Evolutionary conservation across 345 rosid species (phyloP).

Genomic region (Isatis tinctoria): DNA sequence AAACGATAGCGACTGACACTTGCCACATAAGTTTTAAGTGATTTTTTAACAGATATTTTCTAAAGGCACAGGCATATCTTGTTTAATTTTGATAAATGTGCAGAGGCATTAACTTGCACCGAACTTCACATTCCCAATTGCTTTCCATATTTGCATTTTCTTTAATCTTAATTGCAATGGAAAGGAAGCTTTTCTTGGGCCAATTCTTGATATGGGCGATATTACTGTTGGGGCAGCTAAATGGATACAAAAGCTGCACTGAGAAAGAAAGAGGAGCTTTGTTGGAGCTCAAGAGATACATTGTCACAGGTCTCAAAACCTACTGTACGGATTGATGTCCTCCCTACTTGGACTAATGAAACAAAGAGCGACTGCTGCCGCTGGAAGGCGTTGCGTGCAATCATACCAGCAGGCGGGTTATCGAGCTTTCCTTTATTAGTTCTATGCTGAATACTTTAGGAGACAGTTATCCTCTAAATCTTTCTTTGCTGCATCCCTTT

Average conservation of each 20-base stretch:
- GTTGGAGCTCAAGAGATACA: not conserved
- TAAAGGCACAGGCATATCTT: too few relatives aligned
- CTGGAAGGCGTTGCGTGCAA: not conserved
- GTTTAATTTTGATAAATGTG: too few relatives aligned
- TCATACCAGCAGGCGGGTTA: not conserved
- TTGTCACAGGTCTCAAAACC: too few relatives aligned
- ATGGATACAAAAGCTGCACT: not conserved
- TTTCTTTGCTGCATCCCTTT: conserved; percentile 4
- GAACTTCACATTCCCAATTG: not conserved
- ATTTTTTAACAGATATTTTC: too few relatives aligned
- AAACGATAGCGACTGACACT: too few relatives aligned
- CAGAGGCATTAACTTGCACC: too few relatives aligned
- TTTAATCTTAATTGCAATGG: not conserved
- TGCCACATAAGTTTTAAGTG: not conserved
- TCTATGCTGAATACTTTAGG: not conserved
- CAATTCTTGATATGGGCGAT: not conserved
- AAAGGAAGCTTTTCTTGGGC: not conserved
- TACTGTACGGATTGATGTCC: too few relatives aligned
- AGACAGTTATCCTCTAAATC: not conserved
- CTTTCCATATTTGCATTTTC: too few relatives aligned
- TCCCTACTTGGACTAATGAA: conserved; percentile 3
- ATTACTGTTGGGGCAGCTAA: not conserved
- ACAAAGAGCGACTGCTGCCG: conserved; percentile 2
- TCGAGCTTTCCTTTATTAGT: not conserved
- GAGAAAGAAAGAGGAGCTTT: not conserved